Conservation (phyloP, 371 early-diverging fungal species). For the Lichtheimia ornata region DNA sequence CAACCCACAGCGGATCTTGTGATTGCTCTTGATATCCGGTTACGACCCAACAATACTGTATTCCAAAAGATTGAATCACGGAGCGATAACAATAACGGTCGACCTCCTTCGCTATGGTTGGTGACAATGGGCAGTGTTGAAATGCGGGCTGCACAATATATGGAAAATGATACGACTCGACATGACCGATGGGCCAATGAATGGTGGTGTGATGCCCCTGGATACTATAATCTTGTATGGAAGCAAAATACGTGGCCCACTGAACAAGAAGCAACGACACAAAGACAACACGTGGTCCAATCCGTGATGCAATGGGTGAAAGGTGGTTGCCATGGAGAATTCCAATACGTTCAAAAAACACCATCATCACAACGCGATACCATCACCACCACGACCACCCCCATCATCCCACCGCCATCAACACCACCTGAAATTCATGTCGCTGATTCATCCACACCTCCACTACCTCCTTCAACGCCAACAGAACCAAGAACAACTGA, state of each 20-base stretch:
- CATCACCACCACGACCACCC: too few species aligned
- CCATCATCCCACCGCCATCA: too few species aligned
- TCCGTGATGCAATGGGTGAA: neutral
- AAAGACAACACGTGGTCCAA: neutral
- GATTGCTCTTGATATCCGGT: slow-evolving; percentile 13
- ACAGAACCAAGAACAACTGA: neutral
- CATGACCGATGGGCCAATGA: neutral
- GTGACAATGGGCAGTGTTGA: slow-evolving; percentile 12
- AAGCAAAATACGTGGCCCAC: neutral
- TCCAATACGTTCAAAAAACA: neutral
- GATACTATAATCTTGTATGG: slow-evolving; percentile 5
- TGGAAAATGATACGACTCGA: neutral
- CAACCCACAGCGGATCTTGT: slow-evolving; percentile 9
- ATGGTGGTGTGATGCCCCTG: slow-evolving; percentile 13
- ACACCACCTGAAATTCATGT: neutral
- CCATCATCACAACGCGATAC: neutral
- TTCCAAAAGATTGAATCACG: slow-evolving; percentile 7
- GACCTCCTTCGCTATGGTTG: slow-evolving; percentile 5
- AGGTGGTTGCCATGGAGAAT: neutral
- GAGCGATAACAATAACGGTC: neutral
- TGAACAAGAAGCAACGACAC: neutral
- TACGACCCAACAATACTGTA: slow-evolving; percentile 3
- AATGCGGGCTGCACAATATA: slow-evolving; percentile 4
- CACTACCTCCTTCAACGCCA: neutral
- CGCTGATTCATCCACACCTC: neutral